These are phyloP conservation scores for Oehlia diaphana DNA, from an alignment of 192 early-diverging fungal genomes.

Conservation along the genomic window DNA sequence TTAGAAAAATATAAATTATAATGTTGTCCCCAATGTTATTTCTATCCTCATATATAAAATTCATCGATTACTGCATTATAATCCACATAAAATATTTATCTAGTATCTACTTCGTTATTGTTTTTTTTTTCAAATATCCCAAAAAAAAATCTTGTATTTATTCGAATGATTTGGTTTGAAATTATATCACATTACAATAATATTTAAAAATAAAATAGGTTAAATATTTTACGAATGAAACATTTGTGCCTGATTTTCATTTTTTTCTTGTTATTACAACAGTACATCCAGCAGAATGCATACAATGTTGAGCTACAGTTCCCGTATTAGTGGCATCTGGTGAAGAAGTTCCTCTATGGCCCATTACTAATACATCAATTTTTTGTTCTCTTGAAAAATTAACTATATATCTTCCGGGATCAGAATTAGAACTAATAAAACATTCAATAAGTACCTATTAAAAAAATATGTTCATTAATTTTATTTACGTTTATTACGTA, in stretches of 20 bases:
- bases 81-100: no score
- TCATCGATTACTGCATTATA: no score
- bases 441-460: neutral
- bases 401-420: slow-evolving; percentile 10
- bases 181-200: no score
- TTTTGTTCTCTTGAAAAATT: neutral
- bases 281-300: slow-evolving; percentile 19
- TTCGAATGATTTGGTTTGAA: no score
- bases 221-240: no score
- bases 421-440: neutral
- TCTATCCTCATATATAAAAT: no score
- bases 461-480: neutral
- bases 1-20: no score
- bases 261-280: slow-evolving; percentile 16
- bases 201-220: no score
- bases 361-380: slow-evolving; percentile 16
- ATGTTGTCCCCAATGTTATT: no score
- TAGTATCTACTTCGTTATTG: no score
- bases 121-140: no score
- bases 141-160: no score
- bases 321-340: neutral
- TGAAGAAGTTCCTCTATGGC: neutral
- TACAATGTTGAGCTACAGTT: slow-evolving; percentile 9
- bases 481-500: neutral
- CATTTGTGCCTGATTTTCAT: neutral